Evolutionary conservation across 768 basidiomycete species (phyloP).

Genomic region (Steccherinum ochraceum): DNA sequence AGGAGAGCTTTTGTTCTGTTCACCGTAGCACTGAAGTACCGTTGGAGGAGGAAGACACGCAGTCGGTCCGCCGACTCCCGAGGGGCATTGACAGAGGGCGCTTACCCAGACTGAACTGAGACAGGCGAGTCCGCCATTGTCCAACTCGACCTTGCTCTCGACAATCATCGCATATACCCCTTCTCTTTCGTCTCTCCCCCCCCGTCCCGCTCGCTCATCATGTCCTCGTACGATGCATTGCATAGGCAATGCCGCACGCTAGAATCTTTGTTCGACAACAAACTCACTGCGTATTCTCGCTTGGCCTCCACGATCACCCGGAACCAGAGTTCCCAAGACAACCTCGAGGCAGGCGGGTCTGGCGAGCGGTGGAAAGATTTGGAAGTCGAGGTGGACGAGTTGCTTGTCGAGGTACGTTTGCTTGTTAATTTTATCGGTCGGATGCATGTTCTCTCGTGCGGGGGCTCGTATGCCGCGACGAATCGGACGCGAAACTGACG

Average conservation of each 20-base stretch:
- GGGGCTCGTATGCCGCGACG: background rate
- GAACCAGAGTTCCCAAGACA: conserved; percentile 34
- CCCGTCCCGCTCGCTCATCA: no score
- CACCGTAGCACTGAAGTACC: no score
- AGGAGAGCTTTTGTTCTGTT: no score
- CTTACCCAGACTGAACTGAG: no score
- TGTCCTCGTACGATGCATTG: conserved; percentile 82
- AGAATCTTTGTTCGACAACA: conserved; percentile 87
- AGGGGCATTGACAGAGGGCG: no score
- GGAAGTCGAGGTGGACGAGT: conserved; percentile 80
- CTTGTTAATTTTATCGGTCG: background rate
- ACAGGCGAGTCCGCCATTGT: no score
- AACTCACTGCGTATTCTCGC: conserved; percentile 86
- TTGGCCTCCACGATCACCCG: conserved; percentile 64
- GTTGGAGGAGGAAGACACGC: no score
- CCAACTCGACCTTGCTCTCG: no score
- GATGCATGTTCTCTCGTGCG: conserved; percentile 3
- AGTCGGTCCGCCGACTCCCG: no score
- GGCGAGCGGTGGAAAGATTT: conserved; percentile 74
- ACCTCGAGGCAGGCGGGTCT: conserved; percentile 67
- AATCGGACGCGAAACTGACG: background rate
- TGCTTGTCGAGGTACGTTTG: conserved; percentile 69
- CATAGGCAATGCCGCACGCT: conserved; percentile 90
- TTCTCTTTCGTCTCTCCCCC: no score
- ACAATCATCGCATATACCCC: no score